A percentile compares a stretch with the other conserved stretches of the same genome.
Conservation (phyloP, 192 early-diverging fungal species). For the Linnemannia schmuckeri region DNA sequence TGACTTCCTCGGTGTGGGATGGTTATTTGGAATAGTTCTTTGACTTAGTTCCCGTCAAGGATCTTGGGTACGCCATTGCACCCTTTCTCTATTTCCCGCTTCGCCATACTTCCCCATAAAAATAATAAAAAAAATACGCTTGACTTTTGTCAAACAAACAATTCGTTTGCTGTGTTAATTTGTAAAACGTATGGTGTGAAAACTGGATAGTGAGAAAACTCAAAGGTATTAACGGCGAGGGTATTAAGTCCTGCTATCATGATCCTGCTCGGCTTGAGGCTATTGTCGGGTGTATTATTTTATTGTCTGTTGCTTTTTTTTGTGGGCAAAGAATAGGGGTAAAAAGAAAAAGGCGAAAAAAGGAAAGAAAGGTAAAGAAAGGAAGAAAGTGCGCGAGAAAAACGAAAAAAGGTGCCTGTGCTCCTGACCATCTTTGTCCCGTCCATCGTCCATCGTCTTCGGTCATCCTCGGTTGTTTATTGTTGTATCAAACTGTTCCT, state of each 20-base stretch:
- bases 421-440: background rate
- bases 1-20: background rate
- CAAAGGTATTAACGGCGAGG: too few species aligned
- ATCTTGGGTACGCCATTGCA: background rate
- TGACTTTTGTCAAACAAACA: background rate
- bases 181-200: background rate
- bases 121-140: background rate
- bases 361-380: background rate
- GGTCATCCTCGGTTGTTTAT: background rate
- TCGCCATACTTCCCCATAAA: background rate
- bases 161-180: background rate
- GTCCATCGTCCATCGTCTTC: background rate
- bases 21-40: background rate
- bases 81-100: background rate
- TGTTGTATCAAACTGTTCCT: background rate
- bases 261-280: too few species aligned
- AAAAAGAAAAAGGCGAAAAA: background rate
- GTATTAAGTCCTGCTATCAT: too few species aligned
- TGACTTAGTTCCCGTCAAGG: background rate
- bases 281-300: background rate
- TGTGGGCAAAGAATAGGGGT: background rate
- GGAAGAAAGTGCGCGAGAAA: background rate
- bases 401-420: background rate
- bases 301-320: slow-evolving; percentile 7
- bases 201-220: too few species aligned